Conservation (phyloP, 1,139 yeast species). For the Yamadazyma diddensiae region DNA sequence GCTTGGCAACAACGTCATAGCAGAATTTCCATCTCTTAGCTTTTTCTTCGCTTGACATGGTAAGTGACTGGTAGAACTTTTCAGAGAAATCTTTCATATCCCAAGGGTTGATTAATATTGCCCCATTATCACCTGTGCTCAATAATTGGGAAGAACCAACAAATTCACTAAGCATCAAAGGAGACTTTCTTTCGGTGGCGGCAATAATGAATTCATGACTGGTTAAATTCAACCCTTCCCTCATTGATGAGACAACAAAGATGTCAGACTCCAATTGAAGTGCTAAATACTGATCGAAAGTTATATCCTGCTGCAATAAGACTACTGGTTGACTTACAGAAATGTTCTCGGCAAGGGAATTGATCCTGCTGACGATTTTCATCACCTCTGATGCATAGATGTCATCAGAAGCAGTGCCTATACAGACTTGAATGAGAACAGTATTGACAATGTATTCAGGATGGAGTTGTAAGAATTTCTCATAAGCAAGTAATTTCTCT, state of each 20-base stretch:
- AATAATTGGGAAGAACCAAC: constrained; percentile 89
- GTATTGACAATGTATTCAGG: constrained; percentile 71
- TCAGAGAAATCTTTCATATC: constrained; percentile 65
- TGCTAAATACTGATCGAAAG: constrained; percentile 86
- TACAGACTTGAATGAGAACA: constrained; percentile 80
- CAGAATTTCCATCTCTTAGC: constrained; percentile 60
- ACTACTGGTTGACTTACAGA: constrained; percentile 85
- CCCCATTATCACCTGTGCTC: constrained; percentile 50
- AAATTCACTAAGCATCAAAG: constrained; percentile 84
- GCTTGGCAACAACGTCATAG: constrained; percentile 54
- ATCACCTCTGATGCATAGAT: constrained; percentile 70
- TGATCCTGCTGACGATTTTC: constrained; percentile 80
- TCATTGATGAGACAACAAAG: constrained; percentile 83
- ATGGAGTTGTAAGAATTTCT: constrained; percentile 63
- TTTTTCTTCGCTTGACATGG: constrained; percentile 61
- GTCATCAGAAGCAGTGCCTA: constrained; percentile 44
- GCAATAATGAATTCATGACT: constrained; percentile 92
- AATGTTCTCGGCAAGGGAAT: constrained; percentile 68
- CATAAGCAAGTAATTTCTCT: constrained; percentile 86
- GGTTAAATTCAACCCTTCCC: constrained; percentile 96
- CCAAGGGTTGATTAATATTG: constrained; percentile 89
- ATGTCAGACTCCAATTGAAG: constrained; percentile 80
- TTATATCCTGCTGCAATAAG: constrained; percentile 81
- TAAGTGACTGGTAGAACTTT: constrained; percentile 58
- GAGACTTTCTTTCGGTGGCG: constrained; percentile 68